Conservation (phyloP, 202 grass and related monocot genomes). For the Eragrostis tef region DNA sequence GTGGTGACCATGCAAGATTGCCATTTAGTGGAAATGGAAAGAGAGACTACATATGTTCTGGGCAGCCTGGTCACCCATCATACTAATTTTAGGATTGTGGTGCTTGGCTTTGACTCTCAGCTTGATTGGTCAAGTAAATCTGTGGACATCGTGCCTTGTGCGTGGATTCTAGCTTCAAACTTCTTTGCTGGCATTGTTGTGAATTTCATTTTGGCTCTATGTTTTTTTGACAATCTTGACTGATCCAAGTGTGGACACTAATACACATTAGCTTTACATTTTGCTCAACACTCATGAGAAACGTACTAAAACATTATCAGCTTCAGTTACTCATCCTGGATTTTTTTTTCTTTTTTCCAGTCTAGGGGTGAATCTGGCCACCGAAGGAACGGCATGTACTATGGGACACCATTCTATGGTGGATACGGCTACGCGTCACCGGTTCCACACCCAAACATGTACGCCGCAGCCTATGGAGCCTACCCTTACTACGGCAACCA, state of each 20-base stretch:
- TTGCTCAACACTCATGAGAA: not conserved
- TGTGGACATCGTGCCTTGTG: not conserved
- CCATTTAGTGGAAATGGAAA: not conserved
- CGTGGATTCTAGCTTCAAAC: not conserved
- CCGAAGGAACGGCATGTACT: slow-evolving; percentile 63
- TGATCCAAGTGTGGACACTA: not conserved
- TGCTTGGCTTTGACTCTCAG: not conserved
- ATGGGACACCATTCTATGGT: slow-evolving; percentile 63
- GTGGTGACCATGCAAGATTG: slow-evolving; percentile 14
- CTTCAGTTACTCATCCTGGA: not conserved
- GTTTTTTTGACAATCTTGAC: not conserved
- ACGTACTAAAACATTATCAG: not conserved
- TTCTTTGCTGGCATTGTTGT: not conserved
- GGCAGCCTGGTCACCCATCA: not conserved
- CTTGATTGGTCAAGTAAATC: not conserved
- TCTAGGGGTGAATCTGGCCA: slow-evolving; percentile 58
- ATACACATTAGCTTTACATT: not conserved
- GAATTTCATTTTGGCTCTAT: not conserved
- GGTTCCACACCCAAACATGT: slow-evolving; percentile 60
- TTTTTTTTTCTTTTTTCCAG: slow-evolving; percentile 46
- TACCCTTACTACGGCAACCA: slow-evolving; percentile 73
- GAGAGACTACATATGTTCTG: not conserved
- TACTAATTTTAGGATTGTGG: not conserved
- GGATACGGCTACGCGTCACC: slow-evolving; percentile 66
- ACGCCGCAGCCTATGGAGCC: slow-evolving; percentile 65